These are phyloP conservation scores for Pistacia integerrima DNA, from an alignment of 345 rosid genomes.

Conservation along the genomic window DNA sequence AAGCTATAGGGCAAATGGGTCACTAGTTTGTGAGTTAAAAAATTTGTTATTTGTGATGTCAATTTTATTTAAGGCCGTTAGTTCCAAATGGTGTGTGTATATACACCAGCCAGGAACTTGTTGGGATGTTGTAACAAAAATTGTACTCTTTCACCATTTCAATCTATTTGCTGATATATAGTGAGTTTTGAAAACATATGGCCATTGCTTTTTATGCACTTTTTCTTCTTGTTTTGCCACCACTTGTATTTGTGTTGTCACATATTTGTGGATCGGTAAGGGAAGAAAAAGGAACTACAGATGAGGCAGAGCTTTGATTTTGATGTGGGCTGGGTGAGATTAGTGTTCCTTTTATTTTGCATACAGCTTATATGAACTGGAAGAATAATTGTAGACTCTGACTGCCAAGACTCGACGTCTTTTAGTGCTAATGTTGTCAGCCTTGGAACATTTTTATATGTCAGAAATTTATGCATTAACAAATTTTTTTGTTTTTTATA, in stretches of 20 bases:
- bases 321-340: not conserved
- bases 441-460: not conserved
- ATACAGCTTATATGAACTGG: not conserved
- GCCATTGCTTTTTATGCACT: not conserved
- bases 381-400: not conserved
- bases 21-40: not conserved
- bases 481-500: too few relatives aligned
- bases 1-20: not conserved
- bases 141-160: not conserved
- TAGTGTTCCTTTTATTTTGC: not conserved
- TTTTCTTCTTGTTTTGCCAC: not conserved
- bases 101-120: not conserved
- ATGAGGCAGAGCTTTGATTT: not conserved
- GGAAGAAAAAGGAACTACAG: not conserved
- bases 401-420: not conserved
- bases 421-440: not conserved
- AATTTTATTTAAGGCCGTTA: not conserved
- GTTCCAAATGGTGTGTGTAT: not conserved
- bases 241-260: not conserved
- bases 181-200: not conserved
- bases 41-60: not conserved
- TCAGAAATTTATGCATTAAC: too few relatives aligned
- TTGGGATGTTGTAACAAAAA: slow-evolving; percentile 1
- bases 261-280: not conserved
- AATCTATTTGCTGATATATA: not conserved